phyloP scores from a whole-genome alignment of 441 rosid species.

The Populus trichocarpa region DNA sequence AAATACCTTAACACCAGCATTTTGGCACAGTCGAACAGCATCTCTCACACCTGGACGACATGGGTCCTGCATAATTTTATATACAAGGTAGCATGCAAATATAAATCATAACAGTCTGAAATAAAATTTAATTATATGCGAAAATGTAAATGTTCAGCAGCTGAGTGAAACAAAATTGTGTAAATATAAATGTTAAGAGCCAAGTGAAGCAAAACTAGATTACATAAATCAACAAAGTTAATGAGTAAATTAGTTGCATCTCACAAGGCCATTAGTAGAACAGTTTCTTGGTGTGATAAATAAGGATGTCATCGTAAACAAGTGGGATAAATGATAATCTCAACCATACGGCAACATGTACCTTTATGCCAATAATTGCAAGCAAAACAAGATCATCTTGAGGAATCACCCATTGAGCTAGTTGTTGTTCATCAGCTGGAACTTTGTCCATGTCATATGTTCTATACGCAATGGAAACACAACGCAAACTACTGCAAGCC shows the following conservation, averaged over 20 bases:
- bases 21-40: conserved; percentile 72
- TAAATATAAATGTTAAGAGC: background rate
- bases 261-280: background rate
- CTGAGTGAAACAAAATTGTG: background rate
- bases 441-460: conserved; percentile 54
- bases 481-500: conserved; percentile 91
- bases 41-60: conserved; percentile 83
- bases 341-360: conserved; percentile 14
- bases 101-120: background rate
- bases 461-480: conserved; percentile 89
- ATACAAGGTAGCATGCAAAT: background rate
- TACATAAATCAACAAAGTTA: background rate
- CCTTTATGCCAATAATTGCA: conserved; percentile 91
- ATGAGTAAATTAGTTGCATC: background rate
- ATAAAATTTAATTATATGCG: background rate
- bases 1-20: conserved; percentile 87
- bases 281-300: background rate
- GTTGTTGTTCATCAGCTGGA: conserved; percentile 67
- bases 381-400: conserved; percentile 82
- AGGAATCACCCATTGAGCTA: conserved; percentile 71
- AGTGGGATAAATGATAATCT: background rate
- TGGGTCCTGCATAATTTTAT: conserved; percentile 67
- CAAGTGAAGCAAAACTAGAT: background rate
- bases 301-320: background rate
- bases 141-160: background rate